Evolutionary conservation across 805 yeast species (phyloP).

Genomic region (Pichia deserticola): DNA sequence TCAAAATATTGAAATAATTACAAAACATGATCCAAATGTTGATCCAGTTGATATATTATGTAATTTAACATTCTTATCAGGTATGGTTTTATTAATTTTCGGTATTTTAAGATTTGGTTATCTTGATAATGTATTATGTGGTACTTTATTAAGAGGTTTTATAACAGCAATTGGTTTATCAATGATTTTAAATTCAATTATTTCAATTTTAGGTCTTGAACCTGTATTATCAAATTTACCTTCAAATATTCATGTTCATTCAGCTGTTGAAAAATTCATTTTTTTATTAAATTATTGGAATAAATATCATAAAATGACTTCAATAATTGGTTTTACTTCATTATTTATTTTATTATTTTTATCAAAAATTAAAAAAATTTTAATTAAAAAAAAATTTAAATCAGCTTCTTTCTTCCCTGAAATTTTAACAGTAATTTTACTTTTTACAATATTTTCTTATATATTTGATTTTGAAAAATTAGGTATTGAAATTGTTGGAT

Average conservation of each 20-base stretch:
- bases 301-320: slow-evolving; percentile 51
- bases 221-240: slow-evolving; percentile 38
- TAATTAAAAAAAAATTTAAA: slow-evolving; percentile 27
- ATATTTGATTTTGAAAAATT: slow-evolving; percentile 38
- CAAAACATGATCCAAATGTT: slow-evolving; percentile 35
- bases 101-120: slow-evolving; percentile 85
- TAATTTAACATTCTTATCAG: slow-evolving; percentile 67
- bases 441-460: slow-evolving; percentile 48
- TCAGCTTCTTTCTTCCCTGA: slow-evolving; percentile 72
- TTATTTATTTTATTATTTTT: slow-evolving; percentile 39
- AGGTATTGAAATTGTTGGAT: slow-evolving; percentile 68
- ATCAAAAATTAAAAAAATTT: slow-evolving; percentile 34
- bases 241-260: slow-evolving; percentile 44
- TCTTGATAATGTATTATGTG: slow-evolving; percentile 70
- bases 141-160: slow-evolving; percentile 74
- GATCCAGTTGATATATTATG: slow-evolving; percentile 53
- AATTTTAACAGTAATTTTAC: slow-evolving; percentile 64
- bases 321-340: slow-evolving; percentile 48
- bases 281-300: slow-evolving; percentile 46
- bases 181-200: slow-evolving; percentile 70
- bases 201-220: slow-evolving; percentile 65
- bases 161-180: slow-evolving; percentile 79
- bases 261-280: slow-evolving; percentile 61
- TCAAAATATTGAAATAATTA: slow-evolving; percentile 57
- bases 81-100: slow-evolving; percentile 59